Evolutionary conservation across 2,329 filamentous ascomycete genomes (phyloP).

Genomic region (Alternaria hordeiaustralica): DNA sequence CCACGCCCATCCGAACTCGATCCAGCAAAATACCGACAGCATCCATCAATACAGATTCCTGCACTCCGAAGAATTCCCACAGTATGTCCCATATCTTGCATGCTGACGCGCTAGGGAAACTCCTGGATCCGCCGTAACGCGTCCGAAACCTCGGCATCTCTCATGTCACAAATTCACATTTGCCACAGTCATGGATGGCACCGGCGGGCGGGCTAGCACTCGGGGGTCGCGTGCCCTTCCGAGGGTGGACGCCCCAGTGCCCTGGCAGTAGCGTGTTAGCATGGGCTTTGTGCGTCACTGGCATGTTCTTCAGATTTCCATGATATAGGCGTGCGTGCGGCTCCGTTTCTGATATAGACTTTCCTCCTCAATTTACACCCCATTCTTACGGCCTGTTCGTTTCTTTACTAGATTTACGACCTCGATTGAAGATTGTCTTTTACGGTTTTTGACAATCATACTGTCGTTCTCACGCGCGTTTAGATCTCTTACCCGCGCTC

Average conservation of each 20-base stretch:
- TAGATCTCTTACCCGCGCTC: constrained; percentile 25
- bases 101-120: not conserved
- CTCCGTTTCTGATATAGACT: not conserved
- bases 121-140: constrained; percentile 17
- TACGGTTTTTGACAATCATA: constrained; percentile 15
- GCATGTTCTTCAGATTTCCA: constrained; percentile 7
- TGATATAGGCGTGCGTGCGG: constrained; percentile 5
- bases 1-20: not conserved
- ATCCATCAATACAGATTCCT: not conserved
- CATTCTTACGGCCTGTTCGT: not conserved
- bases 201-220: constrained; percentile 15
- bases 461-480: constrained; percentile 39
- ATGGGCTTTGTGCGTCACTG: constrained; percentile 33
- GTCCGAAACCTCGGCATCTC: constrained; percentile 26
- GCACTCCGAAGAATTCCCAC: not conserved
- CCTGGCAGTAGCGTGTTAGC: constrained; percentile 34
- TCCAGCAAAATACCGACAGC: not conserved
- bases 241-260: constrained; percentile 4
- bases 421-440: not conserved
- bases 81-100: not conserved
- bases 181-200: constrained; percentile 26
- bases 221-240: constrained; percentile 33
- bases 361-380: not conserved
- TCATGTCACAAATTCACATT: not conserved
- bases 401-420: not conserved